Evolutionary conservation across 2,329 filamentous ascomycete genomes (phyloP).

Genomic region (Kalmusia sp.): DNA sequence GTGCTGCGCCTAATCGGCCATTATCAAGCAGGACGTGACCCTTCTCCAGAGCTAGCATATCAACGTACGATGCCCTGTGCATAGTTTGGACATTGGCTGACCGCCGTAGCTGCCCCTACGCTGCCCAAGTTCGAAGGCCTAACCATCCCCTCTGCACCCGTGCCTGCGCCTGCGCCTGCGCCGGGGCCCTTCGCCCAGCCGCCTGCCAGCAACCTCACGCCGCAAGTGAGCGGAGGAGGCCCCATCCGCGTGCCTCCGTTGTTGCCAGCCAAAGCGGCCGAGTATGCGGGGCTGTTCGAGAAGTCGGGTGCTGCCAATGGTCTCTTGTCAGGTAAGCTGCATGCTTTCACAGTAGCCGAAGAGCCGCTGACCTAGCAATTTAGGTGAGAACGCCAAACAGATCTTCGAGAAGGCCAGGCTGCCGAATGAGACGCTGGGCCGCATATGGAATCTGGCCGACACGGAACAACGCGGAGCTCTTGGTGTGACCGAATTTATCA

Average conservation of each 20-base stretch:
- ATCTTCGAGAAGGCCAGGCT: conserved; percentile 95
- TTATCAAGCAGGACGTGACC: conserved; percentile 86
- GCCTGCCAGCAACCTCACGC: conserved; percentile 37
- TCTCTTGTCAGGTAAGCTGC: conserved; percentile 68
- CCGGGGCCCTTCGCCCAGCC: conserved; percentile 52
- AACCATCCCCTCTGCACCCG: conserved; percentile 55
- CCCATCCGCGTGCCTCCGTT: conserved; percentile 88
- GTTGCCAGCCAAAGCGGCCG: conserved; percentile 84
- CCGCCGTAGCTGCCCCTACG: conserved; percentile 67
- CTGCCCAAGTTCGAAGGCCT: conserved; percentile 90
- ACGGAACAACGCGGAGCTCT: conserved; percentile 90
- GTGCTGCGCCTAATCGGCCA: conserved; percentile 94
- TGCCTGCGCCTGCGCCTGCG: conserved; percentile 45
- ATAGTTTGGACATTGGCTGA: conserved; percentile 18
- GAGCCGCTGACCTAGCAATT: background rate
- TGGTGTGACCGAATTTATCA: conserved; percentile 90
- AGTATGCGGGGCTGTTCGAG: conserved; percentile 91
- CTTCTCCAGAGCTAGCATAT: conserved; percentile 80
- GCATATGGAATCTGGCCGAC: conserved; percentile 95
- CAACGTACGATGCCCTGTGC: conserved; percentile 63
- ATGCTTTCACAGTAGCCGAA: background rate
- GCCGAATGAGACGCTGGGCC: conserved; percentile 88
- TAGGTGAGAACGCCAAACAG: conserved; percentile 84
- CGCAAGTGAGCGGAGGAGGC: conserved; percentile 51
- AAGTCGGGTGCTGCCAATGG: conserved; percentile 81